A percentile compares a stretch with the other conserved stretches of the same genome.
Conservation (phyloP, 2,329 filamentous ascomycete genomes). For the Tolypocladium inflatum region DNA sequence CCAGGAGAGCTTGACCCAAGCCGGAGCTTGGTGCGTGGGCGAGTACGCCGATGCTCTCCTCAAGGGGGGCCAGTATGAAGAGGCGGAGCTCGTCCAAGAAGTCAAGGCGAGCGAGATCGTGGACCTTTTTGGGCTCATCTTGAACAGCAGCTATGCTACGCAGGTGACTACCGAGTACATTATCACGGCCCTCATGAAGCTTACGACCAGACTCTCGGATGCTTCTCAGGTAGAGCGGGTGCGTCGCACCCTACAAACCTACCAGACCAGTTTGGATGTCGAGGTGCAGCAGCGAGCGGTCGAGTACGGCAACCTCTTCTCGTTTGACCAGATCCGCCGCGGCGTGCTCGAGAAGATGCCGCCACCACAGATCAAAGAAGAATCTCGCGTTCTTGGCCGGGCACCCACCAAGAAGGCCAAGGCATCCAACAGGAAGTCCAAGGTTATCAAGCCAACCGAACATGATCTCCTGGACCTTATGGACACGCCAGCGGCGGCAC, state of each 20-base stretch:
- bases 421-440: conserved; percentile 65
- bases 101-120: conserved; percentile 86
- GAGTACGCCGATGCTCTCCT: conserved; percentile 92
- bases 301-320: conserved; percentile 92
- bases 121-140: conserved; percentile 82
- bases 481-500: conserved; percentile 54
- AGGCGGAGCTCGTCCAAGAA: conserved; percentile 73
- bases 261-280: conserved; percentile 83
- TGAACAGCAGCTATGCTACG: conserved; percentile 89
- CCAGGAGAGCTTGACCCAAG: conserved; percentile 88
- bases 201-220: conserved; percentile 80
- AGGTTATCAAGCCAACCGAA: conserved; percentile 73
- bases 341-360: conserved; percentile 98
- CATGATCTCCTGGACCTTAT: conserved; percentile 92
- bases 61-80: conserved; percentile 82
- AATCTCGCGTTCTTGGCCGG: conserved; percentile 81
- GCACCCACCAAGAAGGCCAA: conserved; percentile 56
- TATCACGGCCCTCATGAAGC: conserved; percentile 86
- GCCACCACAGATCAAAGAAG: conserved; percentile 90
- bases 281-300: conserved; percentile 95
- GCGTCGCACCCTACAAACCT: conserved; percentile 63
- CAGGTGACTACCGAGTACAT: conserved; percentile 94
- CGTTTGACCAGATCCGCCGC: conserved; percentile 73
- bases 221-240: conserved; percentile 79
- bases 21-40: conserved; percentile 94